Conservation (phyloP, 768 basidiomycete genomes). For the Rhodosporidiobolus sp. region DNA sequence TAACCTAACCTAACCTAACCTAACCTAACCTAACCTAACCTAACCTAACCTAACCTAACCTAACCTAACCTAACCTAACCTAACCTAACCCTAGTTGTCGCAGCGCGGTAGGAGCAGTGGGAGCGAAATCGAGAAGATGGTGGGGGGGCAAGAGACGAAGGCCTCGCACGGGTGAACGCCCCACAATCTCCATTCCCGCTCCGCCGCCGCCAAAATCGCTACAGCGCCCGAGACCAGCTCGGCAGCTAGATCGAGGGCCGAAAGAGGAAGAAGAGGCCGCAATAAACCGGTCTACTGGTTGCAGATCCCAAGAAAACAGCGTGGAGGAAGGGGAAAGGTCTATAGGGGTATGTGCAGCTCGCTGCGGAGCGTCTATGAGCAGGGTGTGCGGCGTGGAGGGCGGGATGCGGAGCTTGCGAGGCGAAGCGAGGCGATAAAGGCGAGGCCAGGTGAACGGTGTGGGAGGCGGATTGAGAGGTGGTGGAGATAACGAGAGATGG, state of each 20-base stretch:
- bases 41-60: slow-evolving; percentile 7
- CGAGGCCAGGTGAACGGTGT: no score
- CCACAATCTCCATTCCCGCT: no score
- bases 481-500: background rate
- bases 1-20: slow-evolving; percentile 7
- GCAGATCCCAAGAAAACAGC: background rate
- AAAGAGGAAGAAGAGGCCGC: no score
- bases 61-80: slow-evolving; percentile 4
- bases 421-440: no score
- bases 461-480: background rate
- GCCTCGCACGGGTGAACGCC: no score
- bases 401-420: background rate
- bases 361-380: background rate
- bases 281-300: background rate
- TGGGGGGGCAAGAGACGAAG: no score
- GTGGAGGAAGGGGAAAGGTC: background rate
- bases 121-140: background rate
- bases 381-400: background rate
- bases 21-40: slow-evolving; percentile 8
- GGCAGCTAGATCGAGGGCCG: background rate
- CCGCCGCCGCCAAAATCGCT: no score
- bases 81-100: background rate
- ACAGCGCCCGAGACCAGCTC: no score
- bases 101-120: background rate
- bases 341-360: background rate